Base-by-base conservation (phyloP, 2,329 filamentous ascomycete genomes). In the Colletotrichum sp. region DNA sequence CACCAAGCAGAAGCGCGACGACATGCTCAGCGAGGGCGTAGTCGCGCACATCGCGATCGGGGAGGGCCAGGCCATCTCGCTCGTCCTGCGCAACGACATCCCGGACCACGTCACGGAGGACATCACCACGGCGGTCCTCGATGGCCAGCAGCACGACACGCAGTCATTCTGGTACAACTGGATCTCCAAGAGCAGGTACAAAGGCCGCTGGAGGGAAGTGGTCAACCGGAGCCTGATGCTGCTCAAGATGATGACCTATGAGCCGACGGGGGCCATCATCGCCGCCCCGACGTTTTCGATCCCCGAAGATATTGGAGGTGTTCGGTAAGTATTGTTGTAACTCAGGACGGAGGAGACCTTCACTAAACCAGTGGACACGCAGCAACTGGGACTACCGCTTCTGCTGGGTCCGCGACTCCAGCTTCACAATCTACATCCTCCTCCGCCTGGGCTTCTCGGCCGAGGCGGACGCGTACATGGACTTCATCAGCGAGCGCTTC, bases 381-480 rank as follows among this genome's bases (percentile, higher is more conserved):
- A 89, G 90, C 27, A 93, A 93, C 80, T 93, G 91, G 93, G 93
- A 94, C 82, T 94, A 94, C 80, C 89, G 93, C n/a, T 96, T 91
- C 83, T 94, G 90, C 12, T 96, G 94, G 94, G 91, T 96, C 44
- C 90, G 94, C 27, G 94, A 96, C 84, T 92, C 93, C 1, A 94
- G 93, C 78, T 95, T 95, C 83, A 95, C 93, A 2, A 92, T 95
- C 78, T 96, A 96, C 79, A 93, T 96, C 77, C 88, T 96, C 34
- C 89, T 96, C 3, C 92, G 94, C 16, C 90, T 96, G 82, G 94
- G 94, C 8, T 96, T 95, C 84, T 92, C 88, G 32, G 90, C 92
- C 25, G 94, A 96, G 83, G 94, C 94, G 5, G 93, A 96, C 81
- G 92, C 93, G 2, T 96, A 95, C 82, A 95, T 95, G 89, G 89